Conservation (phyloP, 1,139 yeast species). For the Meyerozyma athensensis region DNA sequence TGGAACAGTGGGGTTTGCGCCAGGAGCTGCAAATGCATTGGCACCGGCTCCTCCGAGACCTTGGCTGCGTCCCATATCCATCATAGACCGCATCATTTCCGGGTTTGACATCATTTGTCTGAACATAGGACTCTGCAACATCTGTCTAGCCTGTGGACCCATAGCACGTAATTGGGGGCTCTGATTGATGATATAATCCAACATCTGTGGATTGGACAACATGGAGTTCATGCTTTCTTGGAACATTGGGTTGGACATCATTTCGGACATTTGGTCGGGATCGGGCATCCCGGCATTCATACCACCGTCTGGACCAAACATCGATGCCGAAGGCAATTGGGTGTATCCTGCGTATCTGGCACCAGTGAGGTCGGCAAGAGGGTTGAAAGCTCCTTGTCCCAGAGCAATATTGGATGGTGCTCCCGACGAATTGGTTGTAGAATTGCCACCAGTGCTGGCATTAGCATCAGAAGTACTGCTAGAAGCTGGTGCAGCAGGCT, state of each 20-base stretch:
- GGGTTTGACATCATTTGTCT: conserved; percentile 86
- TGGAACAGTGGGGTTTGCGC: conserved; percentile 34
- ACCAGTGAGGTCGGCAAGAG: conserved; percentile 86
- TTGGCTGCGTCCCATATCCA: conserved; percentile 57
- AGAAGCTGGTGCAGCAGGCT: conserved; percentile 19
- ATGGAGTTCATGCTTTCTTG: conserved; percentile 78
- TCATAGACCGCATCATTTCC: conserved; percentile 75
- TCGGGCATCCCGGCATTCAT: conserved; percentile 64
- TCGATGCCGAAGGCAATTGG: conserved; percentile 78
- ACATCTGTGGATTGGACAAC: conserved; percentile 74
- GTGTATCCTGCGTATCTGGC: conserved; percentile 94
- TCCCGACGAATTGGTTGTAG: conserved; percentile 13
- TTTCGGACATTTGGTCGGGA: conserved; percentile 64
- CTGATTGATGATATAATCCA: conserved; percentile 77
- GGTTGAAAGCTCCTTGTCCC: conserved; percentile 86
- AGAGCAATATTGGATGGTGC: conserved; percentile 78
- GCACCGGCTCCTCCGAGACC: conserved; percentile 32
- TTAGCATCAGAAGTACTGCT: conserved; percentile 14
- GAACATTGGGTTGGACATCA: conserved; percentile 78
- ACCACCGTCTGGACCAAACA: conserved; percentile 97
- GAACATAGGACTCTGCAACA: conserved; percentile 80
- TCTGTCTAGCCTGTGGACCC: conserved; percentile 87
- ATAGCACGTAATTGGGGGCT: conserved; percentile 79
- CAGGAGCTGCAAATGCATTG: conserved; percentile 55
- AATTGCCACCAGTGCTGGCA: conserved; percentile 10